A percentile compares a stretch with the other conserved stretches of the same genome.
Conservation (phyloP, 192 early-diverging fungal genomes). For the Backusella luteola region DNA sequence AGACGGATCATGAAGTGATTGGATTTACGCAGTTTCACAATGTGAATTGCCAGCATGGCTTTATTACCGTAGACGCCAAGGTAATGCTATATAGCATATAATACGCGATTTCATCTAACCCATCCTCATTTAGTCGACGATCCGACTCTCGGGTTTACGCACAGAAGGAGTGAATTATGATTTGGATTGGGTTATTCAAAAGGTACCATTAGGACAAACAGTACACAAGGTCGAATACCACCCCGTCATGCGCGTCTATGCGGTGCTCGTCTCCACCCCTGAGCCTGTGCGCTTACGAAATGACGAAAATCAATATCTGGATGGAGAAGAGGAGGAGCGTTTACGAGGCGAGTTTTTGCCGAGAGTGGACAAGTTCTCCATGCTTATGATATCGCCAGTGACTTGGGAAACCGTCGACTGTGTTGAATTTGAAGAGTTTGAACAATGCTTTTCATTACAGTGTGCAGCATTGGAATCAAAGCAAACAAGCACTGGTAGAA, state of each 20-base stretch:
- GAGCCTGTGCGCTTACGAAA: slow-evolving; percentile 66
- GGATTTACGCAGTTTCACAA: slow-evolving; percentile 79
- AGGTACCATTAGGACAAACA: slow-evolving; percentile 61
- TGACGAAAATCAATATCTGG: slow-evolving; percentile 59
- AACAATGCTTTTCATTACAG: slow-evolving; percentile 78
- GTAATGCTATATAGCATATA: slow-evolving; percentile 33
- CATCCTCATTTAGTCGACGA: slow-evolving; percentile 45
- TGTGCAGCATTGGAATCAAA: slow-evolving; percentile 80
- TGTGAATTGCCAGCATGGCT: slow-evolving; percentile 73
- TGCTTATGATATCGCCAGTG: slow-evolving; percentile 90
- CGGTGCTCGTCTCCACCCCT: slow-evolving; percentile 66
- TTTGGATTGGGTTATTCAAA: slow-evolving; percentile 72
- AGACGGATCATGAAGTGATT: slow-evolving; percentile 60
- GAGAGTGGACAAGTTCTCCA: slow-evolving; percentile 54
- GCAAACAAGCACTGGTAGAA: slow-evolving; percentile 82
- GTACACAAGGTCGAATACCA: slow-evolving; percentile 84
- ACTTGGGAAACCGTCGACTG: slow-evolving; percentile 94
- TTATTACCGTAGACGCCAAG: slow-evolving; percentile 68
- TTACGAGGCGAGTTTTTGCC: slow-evolving; percentile 56
- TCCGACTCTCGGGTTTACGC: slow-evolving; percentile 67
- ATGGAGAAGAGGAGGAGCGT: slow-evolving; percentile 29
- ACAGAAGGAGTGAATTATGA: slow-evolving; percentile 67
- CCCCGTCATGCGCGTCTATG: slow-evolving; percentile 78
- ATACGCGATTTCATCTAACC: not conserved
- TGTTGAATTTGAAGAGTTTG: slow-evolving; percentile 72